phyloP scores from a whole-genome alignment of 805 yeast species.

The Komagataella phaffii region DNA sequence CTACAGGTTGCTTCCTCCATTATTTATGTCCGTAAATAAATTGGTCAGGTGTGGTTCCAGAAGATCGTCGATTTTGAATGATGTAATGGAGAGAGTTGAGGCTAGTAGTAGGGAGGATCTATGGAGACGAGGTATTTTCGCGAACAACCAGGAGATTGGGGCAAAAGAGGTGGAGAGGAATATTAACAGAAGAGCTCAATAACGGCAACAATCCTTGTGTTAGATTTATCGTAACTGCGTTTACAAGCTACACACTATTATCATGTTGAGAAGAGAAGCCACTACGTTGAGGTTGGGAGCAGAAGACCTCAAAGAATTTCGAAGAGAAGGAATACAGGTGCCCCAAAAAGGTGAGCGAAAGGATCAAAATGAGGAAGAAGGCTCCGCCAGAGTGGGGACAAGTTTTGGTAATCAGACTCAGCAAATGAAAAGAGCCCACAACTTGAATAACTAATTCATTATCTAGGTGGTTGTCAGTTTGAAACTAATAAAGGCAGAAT shows the following conservation, averaged over 20 bases:
- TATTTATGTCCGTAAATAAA: neutral
- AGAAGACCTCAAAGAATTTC: constrained; percentile 40
- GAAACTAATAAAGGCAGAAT: neutral
- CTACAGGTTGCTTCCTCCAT: constrained; percentile 55
- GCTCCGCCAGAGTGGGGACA: neutral
- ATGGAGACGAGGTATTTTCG: neutral
- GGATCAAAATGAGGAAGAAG: neutral
- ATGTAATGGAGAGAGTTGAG: neutral
- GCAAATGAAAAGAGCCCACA: neutral
- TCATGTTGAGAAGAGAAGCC: constrained; percentile 61
- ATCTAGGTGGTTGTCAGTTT: no score
- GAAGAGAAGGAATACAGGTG: constrained; percentile 11
- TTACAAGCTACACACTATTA: no score
- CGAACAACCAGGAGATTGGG: neutral
- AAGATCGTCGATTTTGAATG: neutral
- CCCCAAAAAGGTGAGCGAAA: neutral
- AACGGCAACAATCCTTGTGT: neutral
- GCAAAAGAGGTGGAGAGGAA: neutral
- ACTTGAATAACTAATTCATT: neutral
- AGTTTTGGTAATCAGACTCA: neutral
- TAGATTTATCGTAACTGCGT: neutral
- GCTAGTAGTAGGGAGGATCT: neutral
- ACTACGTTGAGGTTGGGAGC: constrained; percentile 54
- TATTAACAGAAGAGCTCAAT: no score
- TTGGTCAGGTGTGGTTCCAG: neutral